Base-by-base conservation (phyloP, 805 yeast species). In the Wickerhamiella galacta region DNA sequence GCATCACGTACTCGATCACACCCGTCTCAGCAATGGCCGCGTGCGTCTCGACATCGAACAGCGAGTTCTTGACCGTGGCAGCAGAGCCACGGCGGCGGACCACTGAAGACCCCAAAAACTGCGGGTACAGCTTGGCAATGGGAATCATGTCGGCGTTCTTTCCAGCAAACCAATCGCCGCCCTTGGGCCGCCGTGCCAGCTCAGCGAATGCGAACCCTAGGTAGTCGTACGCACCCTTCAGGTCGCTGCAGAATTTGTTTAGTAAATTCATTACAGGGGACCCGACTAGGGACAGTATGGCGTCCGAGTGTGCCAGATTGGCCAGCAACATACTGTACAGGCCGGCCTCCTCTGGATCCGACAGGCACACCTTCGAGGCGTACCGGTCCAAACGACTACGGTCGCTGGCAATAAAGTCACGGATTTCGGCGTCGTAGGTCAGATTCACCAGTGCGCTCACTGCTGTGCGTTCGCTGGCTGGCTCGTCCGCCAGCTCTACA, bases 21-120 rank as follows among this genome's bases (percentile, higher is more conserved):
- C 85, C 81, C 37, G 81, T 72, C 4, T 59, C 61, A 25, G 82
- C 52, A 28, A 87, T 58, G 16, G 50, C 53, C 44, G 56, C 56
- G 50, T 87, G 96, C 22, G 68, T 54, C 25, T 72, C 69, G 1
- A 79, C 61, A 49, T 85, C 94, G 48, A 87, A 87, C 31, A 87
- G 58, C 0, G 87, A 69, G 55, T 87, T 87, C 53, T 90, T 87
- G 44, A 90, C 79, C 2, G 95, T 78, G 4, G 93, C 77, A 1
- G 93, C 92, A 24, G 81, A 85, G 48, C 94, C 95, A 51, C 78
- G 85, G 56, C 96, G 68, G 58, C 96, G 72, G 17, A 71, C 70
- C 46, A 70, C 71, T 10, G 80, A 64, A 43, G 73, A 77, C 47
- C 73, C 70, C 49, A 80, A 85, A 4, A 95, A 77, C 56, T 82